These are phyloP conservation scores for Chytridium lagenaria DNA, from an alignment of 371 early-diverging fungal genomes.

Conservation along the genomic window DNA sequence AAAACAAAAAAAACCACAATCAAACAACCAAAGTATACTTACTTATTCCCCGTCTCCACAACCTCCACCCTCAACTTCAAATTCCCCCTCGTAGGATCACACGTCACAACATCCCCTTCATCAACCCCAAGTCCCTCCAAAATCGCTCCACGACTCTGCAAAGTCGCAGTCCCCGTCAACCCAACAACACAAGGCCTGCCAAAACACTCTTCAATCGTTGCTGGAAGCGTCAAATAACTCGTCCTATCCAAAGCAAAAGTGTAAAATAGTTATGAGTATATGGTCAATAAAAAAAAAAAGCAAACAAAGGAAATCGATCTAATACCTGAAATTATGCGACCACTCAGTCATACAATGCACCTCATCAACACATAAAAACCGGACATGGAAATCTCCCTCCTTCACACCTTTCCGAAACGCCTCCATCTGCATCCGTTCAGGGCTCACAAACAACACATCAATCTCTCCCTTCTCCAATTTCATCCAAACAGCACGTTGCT, in stretches of 20 bases:
- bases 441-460: conserved; percentile 70
- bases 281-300: background rate
- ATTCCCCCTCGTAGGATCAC: conserved; percentile 60
- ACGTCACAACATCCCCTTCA: conserved; percentile 53
- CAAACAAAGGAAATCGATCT: background rate
- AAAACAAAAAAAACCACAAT: background rate
- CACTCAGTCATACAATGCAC: conserved; percentile 87
- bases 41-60: conserved; percentile 35
- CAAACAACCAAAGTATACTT: background rate
- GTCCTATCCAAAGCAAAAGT: too few species aligned
- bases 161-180: conserved; percentile 83
- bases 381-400: conserved; percentile 50
- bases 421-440: conserved; percentile 65
- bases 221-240: conserved; percentile 60
- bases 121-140: conserved; percentile 61
- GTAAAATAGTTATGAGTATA: too few species aligned
- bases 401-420: conserved; percentile 56
- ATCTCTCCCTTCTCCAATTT: conserved; percentile 48
- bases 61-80: conserved; percentile 56
- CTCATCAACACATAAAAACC: conserved; percentile 75
- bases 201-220: conserved; percentile 52
- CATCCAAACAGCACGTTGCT: conserved; percentile 50
- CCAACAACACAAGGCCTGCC: conserved; percentile 70
- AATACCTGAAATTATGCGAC: conserved; percentile 79
- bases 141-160: conserved; percentile 57